Evolutionary conservation across 2,329 filamentous ascomycete species (phyloP).

Genomic region (Raffaelea ambrosiae): DNA sequence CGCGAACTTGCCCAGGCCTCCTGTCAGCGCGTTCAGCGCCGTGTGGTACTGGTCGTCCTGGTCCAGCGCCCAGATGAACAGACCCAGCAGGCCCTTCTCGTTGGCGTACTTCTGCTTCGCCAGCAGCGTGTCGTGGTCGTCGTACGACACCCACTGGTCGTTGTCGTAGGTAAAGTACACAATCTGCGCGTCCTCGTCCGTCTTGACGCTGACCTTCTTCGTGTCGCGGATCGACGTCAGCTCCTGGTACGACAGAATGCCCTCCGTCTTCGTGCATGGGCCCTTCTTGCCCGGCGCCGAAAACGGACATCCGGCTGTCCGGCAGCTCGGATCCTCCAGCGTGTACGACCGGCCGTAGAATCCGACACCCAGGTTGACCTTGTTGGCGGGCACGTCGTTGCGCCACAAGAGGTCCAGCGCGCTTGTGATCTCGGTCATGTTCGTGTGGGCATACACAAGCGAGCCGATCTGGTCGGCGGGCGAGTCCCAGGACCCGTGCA

Average conservation of each 20-base stretch:
- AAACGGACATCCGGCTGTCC: constrained; percentile 14
- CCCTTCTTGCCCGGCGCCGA: constrained; percentile 2
- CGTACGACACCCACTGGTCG: constrained; percentile 21
- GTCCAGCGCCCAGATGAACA: constrained; percentile 10
- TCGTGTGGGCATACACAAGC: constrained; percentile 25
- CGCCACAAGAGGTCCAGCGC: constrained; percentile 34
- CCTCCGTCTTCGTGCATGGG: constrained; percentile 13
- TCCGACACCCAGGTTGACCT: constrained; percentile 31
- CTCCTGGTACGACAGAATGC: constrained; percentile 17
- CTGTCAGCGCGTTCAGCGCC: not conserved
- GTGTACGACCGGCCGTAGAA: constrained; percentile 29
- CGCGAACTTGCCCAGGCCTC: not conserved
- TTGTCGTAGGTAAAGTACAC: constrained; percentile 15
- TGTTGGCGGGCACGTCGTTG: constrained; percentile 25
- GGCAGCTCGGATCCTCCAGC: constrained; percentile 12
- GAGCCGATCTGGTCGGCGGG: not conserved
- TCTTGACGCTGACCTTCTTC: not conserved
- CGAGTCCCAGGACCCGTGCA: constrained; percentile 9
- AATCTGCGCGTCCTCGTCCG: constrained; percentile 16
- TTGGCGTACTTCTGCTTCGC: constrained; percentile 18
- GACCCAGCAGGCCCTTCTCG: constrained; percentile 16
- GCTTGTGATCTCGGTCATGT: constrained; percentile 31
- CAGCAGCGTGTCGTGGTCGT: constrained; percentile 19
- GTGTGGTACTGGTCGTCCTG: not conserved
- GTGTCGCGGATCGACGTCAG: constrained; percentile 11